A percentile compares a stretch with the other conserved stretches of the same genome.
These are phyloP conservation scores for Chaetoscypha palmicola DNA, from an alignment of 2,329 filamentous ascomycete species.

Conservation along the genomic window DNA sequence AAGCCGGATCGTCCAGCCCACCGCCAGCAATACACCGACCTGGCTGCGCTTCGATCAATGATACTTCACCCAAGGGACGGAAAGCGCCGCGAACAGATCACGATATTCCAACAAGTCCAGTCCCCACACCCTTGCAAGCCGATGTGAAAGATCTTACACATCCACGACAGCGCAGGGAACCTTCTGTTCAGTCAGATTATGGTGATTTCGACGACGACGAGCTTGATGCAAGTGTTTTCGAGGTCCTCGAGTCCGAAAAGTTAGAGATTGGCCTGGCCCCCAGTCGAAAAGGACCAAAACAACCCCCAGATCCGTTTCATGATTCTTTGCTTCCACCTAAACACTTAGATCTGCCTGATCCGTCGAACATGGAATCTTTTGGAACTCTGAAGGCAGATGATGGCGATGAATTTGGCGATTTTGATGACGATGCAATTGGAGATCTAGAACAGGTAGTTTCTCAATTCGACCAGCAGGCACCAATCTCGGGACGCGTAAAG, in stretches of 20 bases:
- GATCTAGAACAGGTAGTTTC: slow-evolving; percentile 52
- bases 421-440: slow-evolving; percentile 55
- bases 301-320: background rate
- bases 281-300: background rate
- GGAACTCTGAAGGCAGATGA: background rate
- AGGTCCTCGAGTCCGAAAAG: slow-evolving; percentile 43
- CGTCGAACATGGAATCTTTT: background rate
- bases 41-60: too few species aligned
- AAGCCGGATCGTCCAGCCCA: slow-evolving; percentile 33
- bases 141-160: too few species aligned
- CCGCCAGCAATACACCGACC: slow-evolving; percentile 36
- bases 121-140: slow-evolving; percentile 5
- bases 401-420: slow-evolving; percentile 57
- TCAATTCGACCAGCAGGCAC: slow-evolving; percentile 41
- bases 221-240: slow-evolving; percentile 35
- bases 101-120: background rate
- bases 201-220: slow-evolving; percentile 48
- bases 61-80: too few species aligned
- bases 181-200: slow-evolving; percentile 27
- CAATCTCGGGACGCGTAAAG: slow-evolving; percentile 1
- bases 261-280: too few species aligned
- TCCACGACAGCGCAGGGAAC: background rate
- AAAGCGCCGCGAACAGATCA: background rate
- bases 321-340: background rate
- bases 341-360: background rate